Conservation (phyloP, 306 rosid genomes). For the Casuarina equisetifolia region DNA sequence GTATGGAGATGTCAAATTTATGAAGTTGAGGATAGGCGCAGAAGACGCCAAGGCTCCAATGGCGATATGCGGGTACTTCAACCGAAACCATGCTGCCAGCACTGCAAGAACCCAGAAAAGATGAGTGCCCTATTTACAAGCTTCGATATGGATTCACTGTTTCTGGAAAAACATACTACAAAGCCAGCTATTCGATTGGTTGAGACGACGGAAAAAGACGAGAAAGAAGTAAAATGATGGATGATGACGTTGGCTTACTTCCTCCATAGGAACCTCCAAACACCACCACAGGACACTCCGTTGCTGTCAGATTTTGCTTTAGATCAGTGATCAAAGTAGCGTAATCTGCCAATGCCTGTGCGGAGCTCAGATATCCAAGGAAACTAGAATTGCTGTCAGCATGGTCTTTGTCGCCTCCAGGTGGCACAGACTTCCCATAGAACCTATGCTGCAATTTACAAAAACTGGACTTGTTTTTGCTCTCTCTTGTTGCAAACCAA, state of each 20-base stretch:
- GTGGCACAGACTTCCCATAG: constrained; percentile 86
- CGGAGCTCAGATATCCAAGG: constrained; percentile 71
- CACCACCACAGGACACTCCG: constrained; percentile 73
- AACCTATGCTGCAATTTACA: constrained; percentile 70
- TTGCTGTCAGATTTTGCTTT: constrained; percentile 60
- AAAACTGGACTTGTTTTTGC: background rate
- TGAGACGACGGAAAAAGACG: background rate
- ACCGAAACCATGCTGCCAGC: constrained; percentile 87
- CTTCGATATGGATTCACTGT: background rate
- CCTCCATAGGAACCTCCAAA: constrained; percentile 97
- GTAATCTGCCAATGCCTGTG: constrained; percentile 89
- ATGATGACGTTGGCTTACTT: constrained; percentile 43
- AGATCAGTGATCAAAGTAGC: constrained; percentile 67
- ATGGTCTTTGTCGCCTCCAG: constrained; percentile 49
- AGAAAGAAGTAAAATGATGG: background rate
- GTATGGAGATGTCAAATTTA: constrained; percentile 59
- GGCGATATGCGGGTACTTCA: constrained; percentile 79
- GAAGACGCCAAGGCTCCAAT: constrained; percentile 90
- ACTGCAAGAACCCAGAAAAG: constrained; percentile 38
- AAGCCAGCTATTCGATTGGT: background rate
- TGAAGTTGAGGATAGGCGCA: constrained; percentile 74
- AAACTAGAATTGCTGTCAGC: constrained; percentile 54
- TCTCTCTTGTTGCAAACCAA: background rate
- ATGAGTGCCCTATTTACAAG: background rate
- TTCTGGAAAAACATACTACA: background rate